phyloP scores from a whole-genome alignment of 768 basidiomycete species.

The Lactarius indigo region DNA sequence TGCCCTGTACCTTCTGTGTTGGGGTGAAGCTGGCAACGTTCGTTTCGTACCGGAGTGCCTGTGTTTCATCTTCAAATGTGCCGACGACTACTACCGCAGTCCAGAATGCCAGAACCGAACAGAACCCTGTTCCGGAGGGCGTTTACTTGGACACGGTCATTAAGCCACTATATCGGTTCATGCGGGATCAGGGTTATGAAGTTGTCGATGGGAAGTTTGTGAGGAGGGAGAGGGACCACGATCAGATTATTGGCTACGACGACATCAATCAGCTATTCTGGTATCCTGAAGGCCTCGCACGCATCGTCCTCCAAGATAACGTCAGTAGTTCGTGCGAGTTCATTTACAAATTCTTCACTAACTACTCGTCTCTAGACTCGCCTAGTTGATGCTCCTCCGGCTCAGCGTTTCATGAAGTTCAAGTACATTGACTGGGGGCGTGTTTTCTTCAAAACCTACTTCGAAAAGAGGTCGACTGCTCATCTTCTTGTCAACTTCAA shows the following conservation, averaged over 20 bases:
- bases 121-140: conserved; percentile 92
- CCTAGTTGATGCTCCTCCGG: conserved; percentile 84
- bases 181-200: conserved; percentile 97
- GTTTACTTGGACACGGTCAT: conserved; percentile 88
- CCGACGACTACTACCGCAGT: conserved; percentile 98
- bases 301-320: conserved; percentile 85
- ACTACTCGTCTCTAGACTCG: conserved; percentile 55
- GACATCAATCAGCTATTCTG: conserved; percentile 99
- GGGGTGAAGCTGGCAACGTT: conserved; percentile 98
- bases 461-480: conserved; percentile 88
- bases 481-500: conserved; percentile 99
- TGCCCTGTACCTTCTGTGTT: conserved; percentile 92
- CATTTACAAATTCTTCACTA: conserved; percentile 6
- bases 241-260: conserved; percentile 97
- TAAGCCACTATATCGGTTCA: conserved; percentile 93
- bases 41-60: conserved; percentile 95
- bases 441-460: conserved; percentile 99
- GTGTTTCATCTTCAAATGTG: conserved; percentile 99
- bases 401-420: conserved; percentile 92
- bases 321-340: conserved; percentile 46
- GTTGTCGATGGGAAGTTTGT: conserved; percentile 94
- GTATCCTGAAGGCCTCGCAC: conserved; percentile 97
- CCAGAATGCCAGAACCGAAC: conserved; percentile 94
- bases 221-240: conserved; percentile 89
- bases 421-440: conserved; percentile 90